Evolutionary conservation across 345 rosid genomes (phyloP).

Genomic region (Salix dunnii): DNA sequence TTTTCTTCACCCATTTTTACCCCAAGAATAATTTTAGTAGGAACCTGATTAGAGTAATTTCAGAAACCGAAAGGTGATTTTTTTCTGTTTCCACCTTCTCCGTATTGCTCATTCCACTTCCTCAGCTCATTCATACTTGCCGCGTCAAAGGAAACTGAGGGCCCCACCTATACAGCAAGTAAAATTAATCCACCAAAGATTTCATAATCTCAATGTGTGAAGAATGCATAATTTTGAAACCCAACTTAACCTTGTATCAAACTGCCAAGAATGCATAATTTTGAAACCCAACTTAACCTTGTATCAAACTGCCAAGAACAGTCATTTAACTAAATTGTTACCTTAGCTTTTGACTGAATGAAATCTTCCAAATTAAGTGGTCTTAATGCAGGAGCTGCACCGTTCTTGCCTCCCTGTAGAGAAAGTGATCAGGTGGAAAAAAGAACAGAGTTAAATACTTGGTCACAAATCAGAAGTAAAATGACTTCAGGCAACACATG

Average conservation of each 20-base stretch:
- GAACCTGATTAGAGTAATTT: constrained; percentile 10
- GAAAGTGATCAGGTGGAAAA: neutral
- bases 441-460: neutral
- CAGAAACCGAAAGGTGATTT: constrained; percentile 85
- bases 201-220: neutral
- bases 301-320: neutral
- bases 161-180: constrained; percentile 60
- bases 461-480: neutral
- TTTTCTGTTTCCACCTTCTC: constrained; percentile 89
- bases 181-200: neutral
- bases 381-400: constrained; percentile 46
- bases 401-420: constrained; percentile 42
- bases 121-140: constrained; percentile 90
- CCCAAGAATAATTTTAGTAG: neutral
- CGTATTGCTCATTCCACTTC: constrained; percentile 98
- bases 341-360: constrained; percentile 79
- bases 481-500: neutral
- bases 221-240: neutral
- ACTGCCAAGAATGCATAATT: neutral
- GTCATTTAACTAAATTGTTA: constrained; percentile 16
- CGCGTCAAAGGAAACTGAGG: constrained; percentile 85
- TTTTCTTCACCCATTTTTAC: neutral
- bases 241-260: neutral
- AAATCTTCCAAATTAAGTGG: constrained; percentile 79
- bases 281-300: neutral